Percentiles rank a stretch among this genome's conserved stretches.
phyloP scores from a whole-genome alignment of 306 rosid species.

The Hippophae tibetana region DNA sequence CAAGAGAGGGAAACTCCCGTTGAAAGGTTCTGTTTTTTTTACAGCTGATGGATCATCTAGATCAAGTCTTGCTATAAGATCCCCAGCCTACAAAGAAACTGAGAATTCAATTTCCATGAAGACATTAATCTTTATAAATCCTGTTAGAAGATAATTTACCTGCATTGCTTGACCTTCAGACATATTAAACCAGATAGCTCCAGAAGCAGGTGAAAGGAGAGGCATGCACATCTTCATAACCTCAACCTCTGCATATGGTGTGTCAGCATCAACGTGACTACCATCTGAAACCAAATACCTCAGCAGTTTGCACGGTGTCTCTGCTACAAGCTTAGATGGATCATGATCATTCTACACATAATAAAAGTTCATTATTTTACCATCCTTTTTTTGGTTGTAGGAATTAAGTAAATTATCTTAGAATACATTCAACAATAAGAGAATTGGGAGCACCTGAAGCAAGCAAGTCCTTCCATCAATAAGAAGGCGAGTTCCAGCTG shows the following conservation, averaged over 20 bases:
- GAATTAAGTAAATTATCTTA: not conserved
- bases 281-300: constrained; percentile 67
- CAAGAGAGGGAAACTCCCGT: constrained; percentile 72
- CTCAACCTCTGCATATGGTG: constrained; percentile 97
- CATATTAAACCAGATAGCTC: constrained; percentile 72
- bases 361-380: constrained; percentile 19
- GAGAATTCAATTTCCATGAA: constrained; percentile 7
- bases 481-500: constrained; percentile 97
- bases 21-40: constrained; percentile 84
- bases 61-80: constrained; percentile 90
- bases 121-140: constrained; percentile 7
- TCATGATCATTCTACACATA: constrained; percentile 85
- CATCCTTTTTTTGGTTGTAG: constrained; percentile 9
- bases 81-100: constrained; percentile 63
- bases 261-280: constrained; percentile 77
- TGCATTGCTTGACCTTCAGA: constrained; percentile 99
- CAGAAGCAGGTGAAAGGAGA: constrained; percentile 97
- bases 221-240: constrained; percentile 99
- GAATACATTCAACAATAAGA: constrained; percentile 7
- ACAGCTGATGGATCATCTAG: constrained; percentile 97
- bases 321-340: constrained; percentile 89
- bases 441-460: constrained; percentile 73
- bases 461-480: constrained; percentile 99
- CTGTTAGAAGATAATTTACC: constrained; percentile 36
- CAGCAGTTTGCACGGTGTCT: constrained; percentile 92